Evolutionary conservation across 2,329 filamentous ascomycete genomes (phyloP), one percentile per base, ranked within the genome.

Genomic region (Penicillium sp.): DNA sequence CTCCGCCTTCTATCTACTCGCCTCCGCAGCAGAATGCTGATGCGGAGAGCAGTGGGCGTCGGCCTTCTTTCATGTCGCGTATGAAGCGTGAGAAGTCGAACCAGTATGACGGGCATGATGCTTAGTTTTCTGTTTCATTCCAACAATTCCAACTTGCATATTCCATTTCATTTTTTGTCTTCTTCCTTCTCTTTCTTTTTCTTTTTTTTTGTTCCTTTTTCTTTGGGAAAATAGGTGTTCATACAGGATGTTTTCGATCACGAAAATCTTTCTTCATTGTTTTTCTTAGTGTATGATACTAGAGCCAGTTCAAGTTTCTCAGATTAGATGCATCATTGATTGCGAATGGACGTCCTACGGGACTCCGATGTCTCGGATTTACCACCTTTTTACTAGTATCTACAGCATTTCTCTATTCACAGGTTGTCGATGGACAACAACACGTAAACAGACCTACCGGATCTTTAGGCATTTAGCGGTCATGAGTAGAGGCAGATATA

Each of bases 1-100:
- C 46, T 83, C 90, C 3, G 86, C 89, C 5, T 77, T 93, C 24
- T 88, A 89, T 0, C 77, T 96, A 44, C 90, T 87, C 73, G 84
- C 91, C 46, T 89, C 93, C 71, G 4, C 58, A 60, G 11, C 45
- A 52, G 3, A 21, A 19, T 10, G 16, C 48, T 49, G 21, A 48
- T 13, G 24, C 56, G 35, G 52, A 27, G 33, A 33, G 21, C 29
- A 45, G 44, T 37, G 31, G 45, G 2, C 52, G 54, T 6, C 59
- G 56, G 4, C 39, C 29, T 21, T 64, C 62, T 3, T 58, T 60
- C 21, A 21, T 62, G 19, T 51, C 56, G 5, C 51, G 59, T 13
- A 59, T 61, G 53, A 54, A 56, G 46, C 49, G 54, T 3, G 52
- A 43, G n/a, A 58, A 57, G 45, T 22, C 39, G 39, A 27, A 57